Percentiles rank a stretch among this genome's conserved stretches.
These are phyloP conservation scores for Colletotrichum sp. DNA, from an alignment of 2,329 filamentous ascomycete genomes.

Conservation along the genomic window DNA sequence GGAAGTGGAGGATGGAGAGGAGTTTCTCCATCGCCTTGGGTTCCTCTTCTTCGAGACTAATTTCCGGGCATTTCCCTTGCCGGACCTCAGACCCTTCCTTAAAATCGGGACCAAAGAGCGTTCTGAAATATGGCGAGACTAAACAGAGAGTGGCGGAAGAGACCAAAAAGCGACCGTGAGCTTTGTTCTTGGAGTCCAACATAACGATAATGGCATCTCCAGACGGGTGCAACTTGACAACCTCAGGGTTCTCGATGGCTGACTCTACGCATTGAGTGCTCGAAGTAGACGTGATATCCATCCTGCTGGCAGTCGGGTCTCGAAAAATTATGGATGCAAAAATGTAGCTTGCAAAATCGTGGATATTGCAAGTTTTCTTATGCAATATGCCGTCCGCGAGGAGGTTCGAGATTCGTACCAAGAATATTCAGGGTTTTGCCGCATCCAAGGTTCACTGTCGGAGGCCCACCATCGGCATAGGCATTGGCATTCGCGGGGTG, in stretches of 20 bases:
- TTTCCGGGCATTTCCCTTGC: neutral
- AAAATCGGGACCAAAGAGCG: neutral
- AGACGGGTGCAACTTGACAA: neutral
- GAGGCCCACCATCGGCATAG: too few species aligned
- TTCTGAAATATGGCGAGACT: neutral
- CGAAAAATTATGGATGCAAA: too few species aligned
- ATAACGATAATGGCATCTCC: neutral
- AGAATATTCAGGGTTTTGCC: too few species aligned
- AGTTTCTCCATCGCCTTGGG: neutral
- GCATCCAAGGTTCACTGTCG: too few species aligned
- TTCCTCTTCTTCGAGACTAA: neutral
- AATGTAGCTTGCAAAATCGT: too few species aligned
- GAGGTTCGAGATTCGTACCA: too few species aligned
- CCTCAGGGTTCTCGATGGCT: fast-evolving
- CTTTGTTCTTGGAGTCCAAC: too few species aligned
- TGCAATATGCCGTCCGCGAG: too few species aligned
- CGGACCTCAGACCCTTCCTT: neutral
- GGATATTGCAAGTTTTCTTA: too few species aligned
- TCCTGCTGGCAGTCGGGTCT: neutral
- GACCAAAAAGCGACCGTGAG: neutral
- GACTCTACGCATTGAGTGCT: neutral
- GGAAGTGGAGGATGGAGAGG: neutral
- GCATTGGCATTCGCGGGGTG: too few species aligned
- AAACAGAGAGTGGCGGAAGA: neutral
- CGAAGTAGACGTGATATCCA: neutral